These are phyloP conservation scores for Phytophthora agathidicida DNA, from an alignment of 352 stramenopile species.

Conservation along the genomic window DNA sequence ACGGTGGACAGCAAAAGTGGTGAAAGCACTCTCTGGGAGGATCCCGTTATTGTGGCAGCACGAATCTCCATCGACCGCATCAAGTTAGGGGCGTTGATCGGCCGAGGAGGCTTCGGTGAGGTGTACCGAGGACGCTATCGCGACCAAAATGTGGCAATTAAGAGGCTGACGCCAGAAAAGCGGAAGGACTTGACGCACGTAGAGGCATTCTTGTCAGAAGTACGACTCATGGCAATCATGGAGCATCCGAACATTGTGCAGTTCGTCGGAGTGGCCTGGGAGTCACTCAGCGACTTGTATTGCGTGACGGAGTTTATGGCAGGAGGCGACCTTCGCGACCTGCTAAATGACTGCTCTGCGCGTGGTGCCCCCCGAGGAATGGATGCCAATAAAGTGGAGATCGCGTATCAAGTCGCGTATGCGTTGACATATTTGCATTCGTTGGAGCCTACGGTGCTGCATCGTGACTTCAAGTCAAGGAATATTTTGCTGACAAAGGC, in stretches of 20 bases:
- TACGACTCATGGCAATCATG: slow-evolving; percentile 25
- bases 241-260: slow-evolving; percentile 24
- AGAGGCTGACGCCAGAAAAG: slow-evolving; percentile 14
- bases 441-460: not conserved
- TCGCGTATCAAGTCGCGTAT: slow-evolving; percentile 12
- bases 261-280: slow-evolving; percentile 35
- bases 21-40: too few species aligned
- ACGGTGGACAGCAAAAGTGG: too few species aligned
- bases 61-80: slow-evolving; percentile 22
- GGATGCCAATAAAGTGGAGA: slow-evolving; percentile 9
- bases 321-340: slow-evolving; percentile 19
- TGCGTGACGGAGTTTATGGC: slow-evolving; percentile 38
- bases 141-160: slow-evolving; percentile 24
- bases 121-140: slow-evolving; percentile 29
- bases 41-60: not conserved
- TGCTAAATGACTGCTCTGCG: slow-evolving; percentile 13
- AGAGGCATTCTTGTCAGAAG: slow-evolving; percentile 27
- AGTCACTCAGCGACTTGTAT: slow-evolving; percentile 25
- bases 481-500: slow-evolving; percentile 52
- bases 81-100: not conserved
- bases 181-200: slow-evolving; percentile 11
- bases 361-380: slow-evolving; percentile 1
- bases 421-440: slow-evolving; percentile 15
- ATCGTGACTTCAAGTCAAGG: slow-evolving; percentile 63
- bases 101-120: slow-evolving; percentile 30